Base-by-base conservation (phyloP, 2,329 filamentous ascomycete genomes). In the Aureobasidium sp. region DNA sequence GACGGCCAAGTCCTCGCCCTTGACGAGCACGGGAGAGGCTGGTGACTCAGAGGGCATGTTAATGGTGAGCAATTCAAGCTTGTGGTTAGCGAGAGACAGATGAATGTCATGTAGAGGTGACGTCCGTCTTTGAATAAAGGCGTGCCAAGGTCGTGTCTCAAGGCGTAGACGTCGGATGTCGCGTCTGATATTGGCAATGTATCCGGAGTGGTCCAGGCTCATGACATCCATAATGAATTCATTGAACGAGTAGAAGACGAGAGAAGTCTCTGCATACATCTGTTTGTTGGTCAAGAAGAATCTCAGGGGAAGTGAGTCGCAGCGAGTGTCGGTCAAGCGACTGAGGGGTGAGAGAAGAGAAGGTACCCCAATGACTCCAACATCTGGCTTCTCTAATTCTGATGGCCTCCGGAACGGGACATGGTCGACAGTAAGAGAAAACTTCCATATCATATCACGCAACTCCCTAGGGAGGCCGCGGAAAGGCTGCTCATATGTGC, bases 401-500 rank as follows among this genome's bases (percentile, higher is more conserved):
- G 10, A 15, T 17, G n/a, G 17, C 25, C 21, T 31, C 7, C 53
- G 27, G 21, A 45, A 45, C 1, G 25, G 10, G 3, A 23, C 6
- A n/a, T 33, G 1, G 15, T 42, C 37, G 21, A 45, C 4, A 11
- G n/a, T 35, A 13, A 57, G 27, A n/a, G 31, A 11, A 15, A 45
- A 27, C 35, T 19, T 57, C 53, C 53, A 57, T 33, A 57, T 25
- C 53, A 57, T 57, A 11, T 57, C 53, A 19, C 53, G 37, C 21
- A 57, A n/a, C 27, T 57, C 53, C 42, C 38, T 42, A 15, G 53
- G 53, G 15, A 57, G 53, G 19, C 53, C 53, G 27, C 53, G 27
- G 35, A 57, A 57, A 11, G 38, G 38, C 29, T 45, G 38, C n/a
- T 45, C 40, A 19, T 31, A 21, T 11, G 37, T 57, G 53, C 53